Base-by-base conservation (phyloP, 257 asterid species). In the Capsicum pubescens region DNA sequence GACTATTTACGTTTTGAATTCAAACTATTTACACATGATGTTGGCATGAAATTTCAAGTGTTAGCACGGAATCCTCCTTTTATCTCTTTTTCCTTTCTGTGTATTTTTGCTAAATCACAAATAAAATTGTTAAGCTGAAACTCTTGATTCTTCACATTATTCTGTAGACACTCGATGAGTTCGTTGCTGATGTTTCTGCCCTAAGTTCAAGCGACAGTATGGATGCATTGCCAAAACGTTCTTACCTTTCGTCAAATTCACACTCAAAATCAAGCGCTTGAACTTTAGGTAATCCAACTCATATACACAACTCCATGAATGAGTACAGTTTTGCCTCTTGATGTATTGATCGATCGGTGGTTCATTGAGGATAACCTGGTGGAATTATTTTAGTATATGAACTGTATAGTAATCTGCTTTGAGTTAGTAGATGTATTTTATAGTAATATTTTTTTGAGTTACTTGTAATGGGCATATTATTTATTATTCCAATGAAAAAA, bases 91-190 rank as follows among this genome's bases (percentile, higher is more conserved):
- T 76, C 8, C 52, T 3, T 21, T 79, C 60, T 0, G 11, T 36
- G 58, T 9, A n/a, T n/a, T 8, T 19, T 16, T 16, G 15, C 39
- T 36, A 9, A 55, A 67, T 59, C 35, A 70, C 39, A n/a, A 67
- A 42, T 7, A 14, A 26, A 82, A 35, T 70, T 35, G 19, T 61
- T 14, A 4, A 46, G 14, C 60, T 21, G 59, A 19, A 83, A 70
- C 39, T 42, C 10, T 46, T 14, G 13, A 8, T 60, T 50, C 19
- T 32, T 76, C 42, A 5, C 59, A 21, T 76, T 26, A 72, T 83
- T 52, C 44, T 48, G 17, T 46, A 83, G 86, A 58, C 86, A 21
- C 86, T 83, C 12, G 86, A 74, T 44, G 82, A 74, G 76, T 52
- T 72, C 1, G 64, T 58, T 2, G 82, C 67, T 42, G 86, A 74